Evolutionary conservation across 2,329 filamentous ascomycete genomes (phyloP).

Genomic region (Cladophialophora bantiana): DNA sequence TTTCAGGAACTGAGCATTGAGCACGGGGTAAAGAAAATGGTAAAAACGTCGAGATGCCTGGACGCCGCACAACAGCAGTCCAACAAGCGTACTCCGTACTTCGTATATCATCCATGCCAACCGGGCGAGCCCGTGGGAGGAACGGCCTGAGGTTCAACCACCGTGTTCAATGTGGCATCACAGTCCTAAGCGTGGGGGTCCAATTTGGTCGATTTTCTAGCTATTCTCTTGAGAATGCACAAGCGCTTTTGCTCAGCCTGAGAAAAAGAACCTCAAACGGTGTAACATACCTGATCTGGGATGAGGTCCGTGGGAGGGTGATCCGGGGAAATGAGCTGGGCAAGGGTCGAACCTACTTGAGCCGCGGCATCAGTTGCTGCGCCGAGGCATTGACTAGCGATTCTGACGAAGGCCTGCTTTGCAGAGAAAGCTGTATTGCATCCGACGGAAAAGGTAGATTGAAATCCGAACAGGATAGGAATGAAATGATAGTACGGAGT

Average conservation of each 20-base stretch:
- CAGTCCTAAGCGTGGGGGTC: not conserved
- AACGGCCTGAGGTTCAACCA: not conserved
- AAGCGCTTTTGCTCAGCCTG: not conserved
- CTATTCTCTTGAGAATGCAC: not conserved
- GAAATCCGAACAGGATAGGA: no score
- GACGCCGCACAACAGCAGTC: no score
- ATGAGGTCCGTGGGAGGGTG: slow-evolving; percentile 1
- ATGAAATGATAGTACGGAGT: no score
- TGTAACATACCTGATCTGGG: slow-evolving; percentile 10
- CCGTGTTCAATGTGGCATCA: not conserved
- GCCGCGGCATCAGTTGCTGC: not conserved
- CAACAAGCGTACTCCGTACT: no score
- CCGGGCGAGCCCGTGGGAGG: no score
- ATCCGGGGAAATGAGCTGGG: not conserved
- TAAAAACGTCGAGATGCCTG: no score
- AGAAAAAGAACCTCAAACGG: not conserved
- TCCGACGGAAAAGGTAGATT: no score
- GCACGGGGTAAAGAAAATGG: no score
- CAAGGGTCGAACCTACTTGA: slow-evolving; percentile 2
- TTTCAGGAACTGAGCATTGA: not conserved
- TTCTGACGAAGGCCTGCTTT: not conserved
- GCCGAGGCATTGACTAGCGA: not conserved
- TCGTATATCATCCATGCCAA: no score
- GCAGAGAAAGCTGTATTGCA: not conserved
- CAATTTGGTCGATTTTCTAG: not conserved